Percentiles rank a stretch among this genome's conserved stretches.
These are phyloP conservation scores for Dispira simplex DNA, from an alignment of 192 early-diverging fungal species.

Conservation along the genomic window DNA sequence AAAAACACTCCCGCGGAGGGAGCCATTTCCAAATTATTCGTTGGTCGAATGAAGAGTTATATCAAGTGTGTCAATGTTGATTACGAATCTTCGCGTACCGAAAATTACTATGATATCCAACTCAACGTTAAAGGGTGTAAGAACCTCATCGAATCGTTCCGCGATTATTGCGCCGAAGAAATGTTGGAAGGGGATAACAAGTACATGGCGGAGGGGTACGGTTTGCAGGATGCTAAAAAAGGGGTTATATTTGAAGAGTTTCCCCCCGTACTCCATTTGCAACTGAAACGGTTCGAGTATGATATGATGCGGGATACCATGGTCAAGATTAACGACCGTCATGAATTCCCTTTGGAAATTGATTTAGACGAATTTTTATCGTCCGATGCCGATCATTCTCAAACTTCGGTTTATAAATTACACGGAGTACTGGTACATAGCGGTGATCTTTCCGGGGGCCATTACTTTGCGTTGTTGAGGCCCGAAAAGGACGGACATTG, in stretches of 20 bases:
- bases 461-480: slow-evolving; percentile 85
- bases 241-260: slow-evolving; percentile 88
- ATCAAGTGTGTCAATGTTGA: slow-evolving; percentile 90
- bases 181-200: slow-evolving; percentile 93
- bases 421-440: slow-evolving; percentile 96
- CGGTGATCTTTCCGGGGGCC: slow-evolving; percentile 82
- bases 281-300: slow-evolving; percentile 97
- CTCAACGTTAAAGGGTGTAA: slow-evolving; percentile 93
- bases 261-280: slow-evolving; percentile 90
- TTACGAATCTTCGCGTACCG: slow-evolving; percentile 85
- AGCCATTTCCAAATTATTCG: slow-evolving; percentile 81
- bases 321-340: slow-evolving; percentile 97
- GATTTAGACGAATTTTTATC: slow-evolving; percentile 74
- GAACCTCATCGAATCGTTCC: slow-evolving; percentile 76
- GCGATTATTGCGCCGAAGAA: slow-evolving; percentile 79
- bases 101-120: slow-evolving; percentile 96
- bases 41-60: slow-evolving; percentile 95
- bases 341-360: slow-evolving; percentile 81
- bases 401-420: slow-evolving; percentile 60
- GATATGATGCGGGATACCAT: slow-evolving; percentile 77
- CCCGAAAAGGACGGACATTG: slow-evolving; percentile 66
- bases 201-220: slow-evolving; percentile 87
- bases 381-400: slow-evolving; percentile 39
- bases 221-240: slow-evolving; percentile 91
- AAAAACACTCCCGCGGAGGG: slow-evolving; percentile 91